Evolutionary conservation across 495 filamentous ascomycete genomes (phyloP).

Genomic region (Paragyromitra xinjiangensis): DNA sequence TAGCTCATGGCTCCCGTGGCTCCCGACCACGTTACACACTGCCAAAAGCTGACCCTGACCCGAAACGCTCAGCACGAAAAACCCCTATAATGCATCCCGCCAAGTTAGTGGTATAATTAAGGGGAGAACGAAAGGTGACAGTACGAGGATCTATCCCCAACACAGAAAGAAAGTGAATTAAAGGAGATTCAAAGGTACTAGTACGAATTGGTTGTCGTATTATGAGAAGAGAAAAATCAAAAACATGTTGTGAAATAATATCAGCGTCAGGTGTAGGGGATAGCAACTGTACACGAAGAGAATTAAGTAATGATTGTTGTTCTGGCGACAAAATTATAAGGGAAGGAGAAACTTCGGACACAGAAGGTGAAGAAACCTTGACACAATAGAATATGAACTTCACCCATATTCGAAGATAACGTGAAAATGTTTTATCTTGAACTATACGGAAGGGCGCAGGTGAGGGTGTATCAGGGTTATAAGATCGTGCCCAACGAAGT

Average conservation of each 20-base stretch:
- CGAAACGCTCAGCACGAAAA: no score
- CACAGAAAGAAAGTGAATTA: neutral
- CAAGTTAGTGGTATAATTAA: neutral
- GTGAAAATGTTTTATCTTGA: neutral
- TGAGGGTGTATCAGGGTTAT: neutral
- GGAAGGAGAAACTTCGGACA: neutral
- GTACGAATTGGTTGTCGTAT: neutral
- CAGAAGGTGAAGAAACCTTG: neutral
- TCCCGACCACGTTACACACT: no score
- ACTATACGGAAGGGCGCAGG: neutral
- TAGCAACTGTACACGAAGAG: neutral
- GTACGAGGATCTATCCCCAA: neutral
- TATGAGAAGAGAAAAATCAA: neutral
- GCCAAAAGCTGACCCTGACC: no score
- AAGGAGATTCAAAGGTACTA: neutral
- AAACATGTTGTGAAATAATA: neutral
- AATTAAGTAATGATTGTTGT: neutral
- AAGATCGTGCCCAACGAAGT: neutral
- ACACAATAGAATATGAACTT: neutral
- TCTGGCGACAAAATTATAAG: neutral
- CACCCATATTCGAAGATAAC: neutral
- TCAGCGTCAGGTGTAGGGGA: neutral
- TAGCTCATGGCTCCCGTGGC: no score
- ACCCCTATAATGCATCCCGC: neutral
- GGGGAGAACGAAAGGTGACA: neutral